phyloP scores from a whole-genome alignment of 2,329 filamentous ascomycete species.

The Stemphylium lycopersici region DNA sequence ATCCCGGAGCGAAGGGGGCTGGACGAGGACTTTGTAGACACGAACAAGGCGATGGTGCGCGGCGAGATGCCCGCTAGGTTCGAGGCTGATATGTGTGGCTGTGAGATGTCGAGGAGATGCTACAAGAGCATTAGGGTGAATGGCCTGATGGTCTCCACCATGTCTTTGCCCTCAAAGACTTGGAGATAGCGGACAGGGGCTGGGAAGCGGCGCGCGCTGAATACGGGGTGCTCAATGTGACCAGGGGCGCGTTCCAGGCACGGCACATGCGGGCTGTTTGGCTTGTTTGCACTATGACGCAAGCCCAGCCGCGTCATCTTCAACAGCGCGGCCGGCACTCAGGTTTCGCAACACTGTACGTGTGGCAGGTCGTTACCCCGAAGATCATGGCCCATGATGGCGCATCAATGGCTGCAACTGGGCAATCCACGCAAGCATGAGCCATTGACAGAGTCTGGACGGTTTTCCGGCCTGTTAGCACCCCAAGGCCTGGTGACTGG shows the following conservation, averaged over 20 bases:
- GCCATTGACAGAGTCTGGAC: background rate
- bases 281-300: constrained; percentile 7
- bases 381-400: background rate
- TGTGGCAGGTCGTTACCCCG: background rate
- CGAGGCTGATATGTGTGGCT: background rate
- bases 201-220: background rate
- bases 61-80: background rate
- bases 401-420: no score
- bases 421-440: no score
- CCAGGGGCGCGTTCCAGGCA: no score
- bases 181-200: background rate
- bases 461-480: background rate
- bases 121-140: background rate
- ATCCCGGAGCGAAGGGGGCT: no score
- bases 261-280: no score
- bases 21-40: background rate
- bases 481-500: background rate
- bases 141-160: background rate
- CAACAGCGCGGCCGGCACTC: background rate
- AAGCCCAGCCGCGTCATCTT: constrained; percentile 5
- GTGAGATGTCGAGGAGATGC: background rate
- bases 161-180: background rate
- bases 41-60: background rate
- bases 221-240: no score
- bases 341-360: background rate